These are phyloP conservation scores for Psilocybe cyanescens DNA, from an alignment of 768 basidiomycete species.

Conservation along the genomic window DNA sequence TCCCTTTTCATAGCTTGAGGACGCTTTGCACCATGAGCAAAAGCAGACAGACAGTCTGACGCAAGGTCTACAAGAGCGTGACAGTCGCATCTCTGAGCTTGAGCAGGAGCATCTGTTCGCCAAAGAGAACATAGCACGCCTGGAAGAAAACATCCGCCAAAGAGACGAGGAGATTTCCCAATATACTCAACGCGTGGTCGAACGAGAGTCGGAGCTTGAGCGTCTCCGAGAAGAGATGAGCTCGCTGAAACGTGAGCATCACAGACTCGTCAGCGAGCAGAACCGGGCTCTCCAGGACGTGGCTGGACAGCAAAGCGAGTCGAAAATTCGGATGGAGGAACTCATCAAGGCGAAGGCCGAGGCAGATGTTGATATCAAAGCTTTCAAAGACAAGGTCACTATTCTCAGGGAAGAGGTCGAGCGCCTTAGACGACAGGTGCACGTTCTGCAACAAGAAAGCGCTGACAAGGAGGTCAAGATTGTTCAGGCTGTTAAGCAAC, in stretches of 20 bases:
- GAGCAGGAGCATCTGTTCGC: constrained; percentile 61
- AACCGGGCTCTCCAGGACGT: constrained; percentile 48
- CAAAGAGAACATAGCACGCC: constrained; percentile 53
- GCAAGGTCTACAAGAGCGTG: constrained; percentile 53
- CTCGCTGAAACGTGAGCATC: constrained; percentile 57
- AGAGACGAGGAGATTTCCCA: constrained; percentile 60
- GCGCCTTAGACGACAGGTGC: constrained; percentile 61
- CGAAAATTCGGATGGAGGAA: constrained; percentile 50
- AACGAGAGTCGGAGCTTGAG: constrained; percentile 57
- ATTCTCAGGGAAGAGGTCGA: constrained; percentile 63
- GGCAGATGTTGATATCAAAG: constrained; percentile 51
- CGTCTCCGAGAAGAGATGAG: constrained; percentile 57
- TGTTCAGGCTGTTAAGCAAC: constrained; percentile 69
- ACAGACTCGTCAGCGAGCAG: constrained; percentile 53
- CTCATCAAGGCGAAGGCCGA: constrained; percentile 59
- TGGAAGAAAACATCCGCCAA: constrained; percentile 59
- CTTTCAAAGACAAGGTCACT: constrained; percentile 51
- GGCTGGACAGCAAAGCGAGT: constrained; percentile 48
- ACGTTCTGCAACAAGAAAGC: constrained; percentile 77
- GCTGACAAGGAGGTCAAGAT: constrained; percentile 86
- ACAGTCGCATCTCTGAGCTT: constrained; percentile 52
- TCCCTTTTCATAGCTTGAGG: constrained; percentile 45
- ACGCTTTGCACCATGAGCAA: constrained; percentile 56
- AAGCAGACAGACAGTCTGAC: constrained; percentile 53
- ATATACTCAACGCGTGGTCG: constrained; percentile 47